These are phyloP conservation scores for Torulaspora pretoriensis DNA, from an alignment of 1,139 yeast species.

Conservation along the genomic window DNA sequence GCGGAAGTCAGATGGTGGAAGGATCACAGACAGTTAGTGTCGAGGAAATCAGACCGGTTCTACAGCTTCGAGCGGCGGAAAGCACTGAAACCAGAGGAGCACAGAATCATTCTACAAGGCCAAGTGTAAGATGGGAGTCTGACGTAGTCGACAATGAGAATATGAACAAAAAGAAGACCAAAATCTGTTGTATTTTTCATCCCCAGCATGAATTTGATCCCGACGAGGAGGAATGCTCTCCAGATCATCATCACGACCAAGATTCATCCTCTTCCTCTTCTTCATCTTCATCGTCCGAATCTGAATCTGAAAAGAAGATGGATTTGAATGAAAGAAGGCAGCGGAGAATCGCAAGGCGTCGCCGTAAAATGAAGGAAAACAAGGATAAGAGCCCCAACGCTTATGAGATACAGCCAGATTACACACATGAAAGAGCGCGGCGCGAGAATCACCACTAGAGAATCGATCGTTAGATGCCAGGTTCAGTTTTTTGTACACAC, in stretches of 20 bases:
- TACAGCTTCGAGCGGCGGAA: conserved; percentile 26
- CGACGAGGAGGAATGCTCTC: conserved; percentile 42
- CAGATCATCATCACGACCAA: conserved; percentile 22
- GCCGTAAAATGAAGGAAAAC: conserved; percentile 27
- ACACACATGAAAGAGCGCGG: conserved; percentile 31
- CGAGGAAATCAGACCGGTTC: conserved; percentile 20
- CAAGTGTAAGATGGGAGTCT: conserved; percentile 74
- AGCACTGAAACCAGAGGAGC: conserved; percentile 3
- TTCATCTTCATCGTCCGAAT: conserved; percentile 30
- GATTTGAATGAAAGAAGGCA: conserved; percentile 32
- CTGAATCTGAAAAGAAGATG: conserved; percentile 26
- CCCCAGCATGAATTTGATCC: conserved; percentile 74
- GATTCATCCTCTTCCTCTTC: conserved; percentile 16
- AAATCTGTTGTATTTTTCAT: conserved; percentile 93
- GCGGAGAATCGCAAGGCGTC: conserved; percentile 34
- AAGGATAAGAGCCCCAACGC: conserved; percentile 55
- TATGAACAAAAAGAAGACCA: conserved; percentile 81
- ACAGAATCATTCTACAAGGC: conserved; percentile 23
- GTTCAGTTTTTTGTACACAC: background rate
- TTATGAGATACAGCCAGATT: conserved; percentile 69
- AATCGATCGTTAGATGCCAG: background rate
- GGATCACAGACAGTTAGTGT: conserved; percentile 26
- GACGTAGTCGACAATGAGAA: conserved; percentile 87
- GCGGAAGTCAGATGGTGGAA: conserved; percentile 10
- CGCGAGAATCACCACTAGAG: conserved; percentile 5